Base-by-base conservation (phyloP, 768 basidiomycete genomes). In the Trametes villosa region DNA sequence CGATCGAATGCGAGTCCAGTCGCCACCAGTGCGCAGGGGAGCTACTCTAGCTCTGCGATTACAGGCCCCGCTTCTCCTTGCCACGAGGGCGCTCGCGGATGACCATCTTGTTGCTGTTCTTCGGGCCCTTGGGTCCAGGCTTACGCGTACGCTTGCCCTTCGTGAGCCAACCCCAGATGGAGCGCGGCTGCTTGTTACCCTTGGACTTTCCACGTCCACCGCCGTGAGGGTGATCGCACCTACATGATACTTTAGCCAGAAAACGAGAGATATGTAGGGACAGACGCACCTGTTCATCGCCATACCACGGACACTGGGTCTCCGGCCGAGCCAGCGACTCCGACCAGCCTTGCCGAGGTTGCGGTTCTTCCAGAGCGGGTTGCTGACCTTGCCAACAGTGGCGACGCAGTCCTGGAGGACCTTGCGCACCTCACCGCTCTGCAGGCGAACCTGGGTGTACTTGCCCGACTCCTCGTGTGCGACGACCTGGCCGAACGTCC, bases 151-250 rank as follows among this genome's bases (percentile, higher is more conserved):
- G 84, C 62, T 87, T 92, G 60, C 95, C 95, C 79, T 94, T 94
- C 15, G 93, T 91, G 59, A 89, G 82, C 91, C 92, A 94, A 57
- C 94, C 95, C 89, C 90, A 97, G 53, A 92, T 85, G 12, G 92
- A 94, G 27, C 91, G 87, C 2, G 96, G 94, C 72, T 95, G 88
- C 71, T 93, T 96, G 84, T 96, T 88, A 59, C 92, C 93, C 82
- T 99, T 98, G 61, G 91, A 92, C 76, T 96, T 98, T 67, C 96
- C 96, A 77, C 96, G 90, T 75, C 96, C 96, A 79, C 96, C 96
- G 75, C 96, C 96, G 72, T 97, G 95, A 62, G 96, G 95, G 75
- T 96, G 94, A 75, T 95, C 94, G 55, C 82, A 83, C 46, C 92
- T 94, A 57, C 9, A 53, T 26, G 30, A 34, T 33, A 41, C 8